Evolutionary conservation across 768 basidiomycete genomes (phyloP), one percentile per base, ranked within the genome.

Genomic region (Boletus rubroflammeus): DNA sequence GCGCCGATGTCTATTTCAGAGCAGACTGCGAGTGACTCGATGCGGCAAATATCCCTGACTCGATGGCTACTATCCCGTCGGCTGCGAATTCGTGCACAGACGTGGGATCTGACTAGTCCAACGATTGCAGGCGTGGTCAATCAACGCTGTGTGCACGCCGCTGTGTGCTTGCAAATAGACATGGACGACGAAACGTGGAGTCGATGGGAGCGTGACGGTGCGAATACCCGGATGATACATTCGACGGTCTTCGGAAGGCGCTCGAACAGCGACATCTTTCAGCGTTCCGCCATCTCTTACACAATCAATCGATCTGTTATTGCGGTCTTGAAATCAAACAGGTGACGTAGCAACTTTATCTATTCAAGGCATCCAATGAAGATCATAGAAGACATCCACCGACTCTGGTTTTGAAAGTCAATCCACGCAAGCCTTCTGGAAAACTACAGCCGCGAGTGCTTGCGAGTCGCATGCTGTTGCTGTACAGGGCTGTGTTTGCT

Each of bases 401-500:
- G n/a, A 4, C 7, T 17, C 9, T 34, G 15, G 11, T n/a, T 17
- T 25, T 47, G 15, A 3, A 13, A n/a, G 15, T 44, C 35, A 21
- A 14, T 35, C 34, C 26, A 32, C 19, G 6, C 32, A n/a, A 21
- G 29, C 13, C 0, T 25, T 43, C 29, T 4, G 25, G 41, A 23
- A 39, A 11, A 58, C 14, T 41, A 39, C 42, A 32, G 56, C 47
- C 28, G 19, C 10, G 31, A 10, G 49, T 32, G 14, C 14, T 34
- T 23, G 17, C 7, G 23, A 44, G 51, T 40, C 41, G 40, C 15
- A 48, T 23, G 29, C 15, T n/a, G n/a, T 9, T 55, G 61, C 63
- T 64, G 55, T 63, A 63, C 58, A 7, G 6, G 8, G 58, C 63
- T 60, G 59, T 66, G 17, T n/a, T 13, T 53, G 61, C 53, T 63